phyloP scores from a whole-genome alignment of 2,329 filamentous ascomycete species.

The Penicillium sp. region DNA sequence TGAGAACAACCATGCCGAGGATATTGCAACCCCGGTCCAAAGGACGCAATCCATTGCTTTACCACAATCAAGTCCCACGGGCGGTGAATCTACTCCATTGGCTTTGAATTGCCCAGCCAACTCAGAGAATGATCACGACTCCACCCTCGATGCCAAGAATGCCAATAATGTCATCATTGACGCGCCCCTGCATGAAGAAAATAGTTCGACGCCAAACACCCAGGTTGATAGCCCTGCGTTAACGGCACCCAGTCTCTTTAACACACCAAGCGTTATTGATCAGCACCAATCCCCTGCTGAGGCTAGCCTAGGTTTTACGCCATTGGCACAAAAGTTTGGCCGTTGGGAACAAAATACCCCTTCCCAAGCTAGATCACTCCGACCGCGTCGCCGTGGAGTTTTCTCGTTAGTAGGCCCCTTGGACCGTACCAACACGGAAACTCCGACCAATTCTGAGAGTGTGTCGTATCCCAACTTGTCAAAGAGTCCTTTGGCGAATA shows the following conservation, averaged over 20 bases:
- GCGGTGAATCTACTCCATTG: constrained; percentile 3
- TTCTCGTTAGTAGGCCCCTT: constrained; percentile 38
- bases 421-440: constrained; percentile 11
- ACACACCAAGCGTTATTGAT: constrained; percentile 16
- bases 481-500: constrained; percentile 20
- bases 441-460: constrained; percentile 7
- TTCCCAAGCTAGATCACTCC: constrained; percentile 34
- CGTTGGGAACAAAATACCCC: constrained; percentile 65
- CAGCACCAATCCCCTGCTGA: constrained; percentile 20
- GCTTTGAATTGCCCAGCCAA: constrained; percentile 8
- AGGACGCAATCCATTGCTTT: constrained; percentile 19
- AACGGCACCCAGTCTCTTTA: constrained; percentile 8
- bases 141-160: constrained; percentile 24
- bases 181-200: constrained; percentile 9
- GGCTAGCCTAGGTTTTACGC: constrained; percentile 59
- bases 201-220: constrained; percentile 15
- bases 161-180: constrained; percentile 23
- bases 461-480: constrained; percentile 28
- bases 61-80: constrained; percentile 23
- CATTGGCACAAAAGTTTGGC: constrained; percentile 61
- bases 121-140: constrained; percentile 18
- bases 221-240: constrained; percentile 16
- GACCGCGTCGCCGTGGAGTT: constrained; percentile 32
- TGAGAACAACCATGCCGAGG: constrained; percentile 11
- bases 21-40: constrained; percentile 16